Evolutionary conservation across 495 filamentous ascomycete genomes (phyloP).

Genomic region (Aspergillus homomorphus): DNA sequence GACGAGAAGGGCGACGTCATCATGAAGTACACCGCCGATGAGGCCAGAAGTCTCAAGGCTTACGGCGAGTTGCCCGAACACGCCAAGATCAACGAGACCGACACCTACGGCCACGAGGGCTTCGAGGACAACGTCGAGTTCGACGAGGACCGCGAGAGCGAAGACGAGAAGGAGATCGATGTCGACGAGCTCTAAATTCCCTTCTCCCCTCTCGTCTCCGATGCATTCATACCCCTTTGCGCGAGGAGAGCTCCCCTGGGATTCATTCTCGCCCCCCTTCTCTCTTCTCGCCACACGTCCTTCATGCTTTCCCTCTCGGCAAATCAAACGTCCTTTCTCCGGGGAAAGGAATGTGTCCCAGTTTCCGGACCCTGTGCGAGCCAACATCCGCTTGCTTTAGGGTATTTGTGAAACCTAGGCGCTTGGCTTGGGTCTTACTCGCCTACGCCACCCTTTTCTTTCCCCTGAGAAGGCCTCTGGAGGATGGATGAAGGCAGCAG

Average conservation of each 20-base stretch:
- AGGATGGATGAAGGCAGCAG: slow-evolving; percentile 18
- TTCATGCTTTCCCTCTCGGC: neutral
- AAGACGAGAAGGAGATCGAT: slow-evolving; percentile 59
- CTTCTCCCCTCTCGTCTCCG: slow-evolving; percentile 19
- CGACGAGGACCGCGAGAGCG: slow-evolving; percentile 56
- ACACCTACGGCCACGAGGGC: slow-evolving; percentile 73
- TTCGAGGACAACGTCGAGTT: slow-evolving; percentile 60
- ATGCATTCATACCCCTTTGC: slow-evolving; percentile 35
- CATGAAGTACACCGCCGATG: slow-evolving; percentile 97
- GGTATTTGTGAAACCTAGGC: neutral
- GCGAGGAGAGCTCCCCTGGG: slow-evolving; percentile 30
- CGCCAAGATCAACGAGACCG: slow-evolving; percentile 99
- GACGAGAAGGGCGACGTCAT: slow-evolving; percentile 99
- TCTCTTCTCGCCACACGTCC: slow-evolving; percentile 19
- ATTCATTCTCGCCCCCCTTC: slow-evolving; percentile 27
- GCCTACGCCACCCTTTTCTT: slow-evolving; percentile 1
- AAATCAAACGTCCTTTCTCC: slow-evolving; percentile 4
- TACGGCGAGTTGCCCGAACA: slow-evolving; percentile 96
- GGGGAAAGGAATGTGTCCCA: slow-evolving; percentile 2
- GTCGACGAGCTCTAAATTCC: slow-evolving; percentile 55
- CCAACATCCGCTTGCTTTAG: neutral
- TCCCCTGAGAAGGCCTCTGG: slow-evolving; percentile 2
- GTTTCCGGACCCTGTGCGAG: neutral
- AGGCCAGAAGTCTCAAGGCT: slow-evolving; percentile 89
- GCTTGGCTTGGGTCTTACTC: neutral